These are phyloP conservation scores for Flaveria trinervia DNA, from an alignment of 129 eudicot genomes.

Conservation along the genomic window DNA sequence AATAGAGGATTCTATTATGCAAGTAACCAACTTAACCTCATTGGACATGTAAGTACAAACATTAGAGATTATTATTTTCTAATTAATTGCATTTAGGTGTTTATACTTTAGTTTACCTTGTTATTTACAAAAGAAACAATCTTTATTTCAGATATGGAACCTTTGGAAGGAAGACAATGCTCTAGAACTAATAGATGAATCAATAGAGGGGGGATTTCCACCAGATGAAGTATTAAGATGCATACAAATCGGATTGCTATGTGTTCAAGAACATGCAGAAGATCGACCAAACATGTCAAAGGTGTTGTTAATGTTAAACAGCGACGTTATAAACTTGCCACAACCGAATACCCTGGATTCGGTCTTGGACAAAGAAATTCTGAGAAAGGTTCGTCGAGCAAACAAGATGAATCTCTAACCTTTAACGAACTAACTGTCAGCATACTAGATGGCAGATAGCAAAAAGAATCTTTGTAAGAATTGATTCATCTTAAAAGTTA, in stretches of 20 bases:
- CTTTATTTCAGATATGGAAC: slow-evolving; percentile 61
- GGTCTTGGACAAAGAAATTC: slow-evolving; percentile 52
- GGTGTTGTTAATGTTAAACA: slow-evolving; percentile 68
- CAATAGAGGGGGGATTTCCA: slow-evolving; percentile 45
- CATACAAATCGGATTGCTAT: slow-evolving; percentile 79
- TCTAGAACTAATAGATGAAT: slow-evolving; percentile 53
- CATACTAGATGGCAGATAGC: slow-evolving; percentile 64
- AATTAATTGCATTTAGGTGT: too few relatives aligned
- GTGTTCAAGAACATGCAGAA: slow-evolving; percentile 84
- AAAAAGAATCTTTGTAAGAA: slow-evolving; percentile 44
- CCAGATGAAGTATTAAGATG: slow-evolving; percentile 63
- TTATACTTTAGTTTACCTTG: not conserved
- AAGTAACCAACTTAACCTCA: slow-evolving; percentile 68
- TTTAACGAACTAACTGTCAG: slow-evolving; percentile 66
- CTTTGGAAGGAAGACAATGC: slow-evolving; percentile 77
- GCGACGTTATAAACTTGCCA: slow-evolving; percentile 46
- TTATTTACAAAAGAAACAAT: not conserved
- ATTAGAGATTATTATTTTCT: not conserved
- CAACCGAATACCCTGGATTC: slow-evolving; percentile 82
- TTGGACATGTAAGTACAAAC: slow-evolving; percentile 69
- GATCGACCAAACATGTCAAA: slow-evolving; percentile 80
- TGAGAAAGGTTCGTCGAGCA: slow-evolving; percentile 58
- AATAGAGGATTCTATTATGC: slow-evolving; percentile 65
- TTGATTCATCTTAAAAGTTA: slow-evolving; percentile 68
- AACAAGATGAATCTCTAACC: slow-evolving; percentile 61